Evolutionary conservation across 768 basidiomycete genomes (phyloP).

Genomic region (Strobilomyces confusus): DNA sequence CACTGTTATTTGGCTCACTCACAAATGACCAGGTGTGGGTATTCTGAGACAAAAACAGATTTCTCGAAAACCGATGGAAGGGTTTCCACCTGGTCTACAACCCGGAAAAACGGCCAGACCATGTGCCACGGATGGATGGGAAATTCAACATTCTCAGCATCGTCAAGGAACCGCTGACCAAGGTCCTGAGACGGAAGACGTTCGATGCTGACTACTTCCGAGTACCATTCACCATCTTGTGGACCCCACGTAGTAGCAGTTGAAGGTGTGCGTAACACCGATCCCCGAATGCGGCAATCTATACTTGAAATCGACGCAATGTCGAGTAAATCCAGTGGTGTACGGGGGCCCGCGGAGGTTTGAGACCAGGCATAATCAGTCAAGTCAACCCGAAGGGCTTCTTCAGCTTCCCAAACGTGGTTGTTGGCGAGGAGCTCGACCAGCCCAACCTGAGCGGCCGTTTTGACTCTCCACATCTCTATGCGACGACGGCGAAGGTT

Average conservation of each 20-base stretch:
- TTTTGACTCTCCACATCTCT: conserved; percentile 16
- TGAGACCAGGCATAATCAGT: conserved; percentile 70
- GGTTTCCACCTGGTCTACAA: not conserved
- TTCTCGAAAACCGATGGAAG: not conserved
- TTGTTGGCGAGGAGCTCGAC: conserved; percentile 15
- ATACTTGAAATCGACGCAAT: conserved; percentile 41
- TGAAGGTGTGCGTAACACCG: conserved; percentile 47
- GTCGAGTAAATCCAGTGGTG: conserved; percentile 36
- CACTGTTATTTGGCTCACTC: conserved; percentile 3
- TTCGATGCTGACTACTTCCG: conserved; percentile 32
- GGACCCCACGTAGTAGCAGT: conserved; percentile 51
- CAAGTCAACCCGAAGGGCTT: conserved; percentile 48
- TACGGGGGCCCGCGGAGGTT: conserved; percentile 62
- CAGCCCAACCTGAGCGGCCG: conserved; percentile 21
- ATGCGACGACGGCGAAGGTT: conserved; percentile 11
- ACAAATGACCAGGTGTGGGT: conserved; percentile 30
- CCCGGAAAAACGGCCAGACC: conserved; percentile 9
- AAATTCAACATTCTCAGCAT: conserved; percentile 40
- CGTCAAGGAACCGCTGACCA: conserved; percentile 51
- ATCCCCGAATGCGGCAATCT: conserved; percentile 50
- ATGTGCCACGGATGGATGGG: conserved; percentile 7
- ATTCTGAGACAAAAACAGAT: conserved; percentile 10
- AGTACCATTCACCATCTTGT: conserved; percentile 40
- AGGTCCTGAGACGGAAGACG: conserved; percentile 57
- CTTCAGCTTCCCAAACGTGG: conserved; percentile 21